Conservation (phyloP, 2,329 filamentous ascomycete genomes). For the Endoconidiophora polonica region DNA sequence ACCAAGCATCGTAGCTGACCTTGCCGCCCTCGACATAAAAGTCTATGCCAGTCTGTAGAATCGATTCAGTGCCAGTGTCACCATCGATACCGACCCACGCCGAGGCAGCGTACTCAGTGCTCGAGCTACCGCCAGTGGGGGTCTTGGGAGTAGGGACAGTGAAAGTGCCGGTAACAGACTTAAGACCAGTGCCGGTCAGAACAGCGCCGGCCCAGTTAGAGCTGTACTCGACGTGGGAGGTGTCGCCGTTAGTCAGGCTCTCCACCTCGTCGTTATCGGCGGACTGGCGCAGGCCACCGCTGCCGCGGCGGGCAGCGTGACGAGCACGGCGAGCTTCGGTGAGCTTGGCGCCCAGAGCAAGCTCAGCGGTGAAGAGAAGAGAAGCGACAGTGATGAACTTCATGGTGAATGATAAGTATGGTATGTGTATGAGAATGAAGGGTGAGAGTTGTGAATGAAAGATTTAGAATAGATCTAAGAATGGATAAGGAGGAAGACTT, state of each 20-base stretch:
- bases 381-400: constrained; percentile 8
- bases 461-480: too few species aligned
- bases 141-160: constrained; percentile 15
- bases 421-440: not conserved
- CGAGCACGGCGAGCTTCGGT: constrained; percentile 7
- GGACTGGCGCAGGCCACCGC: constrained; percentile 5
- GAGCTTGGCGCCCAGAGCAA: constrained; percentile 5
- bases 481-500: too few species aligned
- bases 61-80: constrained; percentile 24
- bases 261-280: not conserved
- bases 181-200: constrained; percentile 17
- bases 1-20: constrained; percentile 26
- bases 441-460: too few species aligned
- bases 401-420: not conserved
- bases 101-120: constrained; percentile 16
- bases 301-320: constrained; percentile 1
- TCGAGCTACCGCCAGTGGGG: not conserved
- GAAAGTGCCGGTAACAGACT: constrained; percentile 18
- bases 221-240: constrained; percentile 15
- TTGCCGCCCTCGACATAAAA: constrained; percentile 20
- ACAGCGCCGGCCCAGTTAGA: constrained; percentile 20
- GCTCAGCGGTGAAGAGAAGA: constrained; percentile 2
- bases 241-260: too few species aligned
- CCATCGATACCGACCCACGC: constrained; percentile 33
- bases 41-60: constrained; percentile 28